Percentiles rank a stretch among this genome's conserved stretches.
phyloP scores from a whole-genome alignment of 2,329 filamentous ascomycete genomes.

The Sarocladium strictum region DNA sequence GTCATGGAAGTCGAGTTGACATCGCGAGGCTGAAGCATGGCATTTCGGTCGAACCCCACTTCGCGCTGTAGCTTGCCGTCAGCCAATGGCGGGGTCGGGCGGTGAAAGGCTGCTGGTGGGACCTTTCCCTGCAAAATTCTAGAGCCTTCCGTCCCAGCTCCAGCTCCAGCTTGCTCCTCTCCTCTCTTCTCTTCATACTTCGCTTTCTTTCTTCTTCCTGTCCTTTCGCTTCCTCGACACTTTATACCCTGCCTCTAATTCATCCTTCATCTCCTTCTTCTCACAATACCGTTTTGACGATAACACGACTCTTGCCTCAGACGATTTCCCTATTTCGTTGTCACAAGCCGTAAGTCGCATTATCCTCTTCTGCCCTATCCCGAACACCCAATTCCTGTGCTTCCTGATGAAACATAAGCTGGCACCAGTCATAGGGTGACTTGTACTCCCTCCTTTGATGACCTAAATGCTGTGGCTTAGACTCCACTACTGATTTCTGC shows the following conservation, averaged over 20 bases:
- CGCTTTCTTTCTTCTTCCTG: not conserved
- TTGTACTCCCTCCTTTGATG: constrained; percentile 10
- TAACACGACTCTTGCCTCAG: not conserved
- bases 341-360: constrained; percentile 1
- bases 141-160: constrained; percentile 5
- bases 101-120: constrained; percentile 8
- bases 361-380: not conserved
- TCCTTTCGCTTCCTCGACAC: not conserved
- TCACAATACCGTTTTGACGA: not conserved
- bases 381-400: not conserved
- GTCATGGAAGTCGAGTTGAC: no score
- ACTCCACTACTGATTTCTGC: constrained; percentile 6
- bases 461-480: constrained; percentile 10
- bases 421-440: constrained; percentile 10
- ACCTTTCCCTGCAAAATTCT: constrained; percentile 6
- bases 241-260: not conserved
- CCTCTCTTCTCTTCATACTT: constrained; percentile 1
- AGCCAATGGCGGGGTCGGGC: constrained; percentile 5
- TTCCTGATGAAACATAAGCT: constrained; percentile 9
- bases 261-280: not conserved
- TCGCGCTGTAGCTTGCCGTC: not conserved
- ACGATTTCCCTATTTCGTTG: not conserved
- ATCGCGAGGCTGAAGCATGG: not conserved
- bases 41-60: not conserved
- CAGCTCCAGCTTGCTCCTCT: constrained; percentile 4